These are phyloP conservation scores for Geotrichum siamense DNA, from an alignment of 1,139 yeast genomes.

Conservation along the genomic window DNA sequence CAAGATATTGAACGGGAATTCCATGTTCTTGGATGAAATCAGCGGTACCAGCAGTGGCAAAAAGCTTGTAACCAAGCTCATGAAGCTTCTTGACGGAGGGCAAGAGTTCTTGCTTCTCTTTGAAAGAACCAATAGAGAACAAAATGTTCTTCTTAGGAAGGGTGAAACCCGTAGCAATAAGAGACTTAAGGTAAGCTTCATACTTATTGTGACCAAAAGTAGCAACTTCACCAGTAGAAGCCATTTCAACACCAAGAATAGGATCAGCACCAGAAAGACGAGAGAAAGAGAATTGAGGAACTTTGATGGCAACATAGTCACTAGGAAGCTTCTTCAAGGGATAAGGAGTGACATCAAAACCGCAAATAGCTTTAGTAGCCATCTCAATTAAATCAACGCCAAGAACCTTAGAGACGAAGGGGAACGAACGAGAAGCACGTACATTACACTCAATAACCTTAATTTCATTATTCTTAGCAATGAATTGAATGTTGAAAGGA, in stretches of 20 bases:
- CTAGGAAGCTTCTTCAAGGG: conserved; percentile 85
- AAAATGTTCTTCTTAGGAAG: conserved; percentile 92
- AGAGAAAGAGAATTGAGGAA: conserved; percentile 96
- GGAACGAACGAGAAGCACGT: conserved; percentile 98
- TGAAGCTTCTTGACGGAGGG: conserved; percentile 78
- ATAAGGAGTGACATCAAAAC: conserved; percentile 77
- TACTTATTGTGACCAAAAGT: conserved; percentile 92
- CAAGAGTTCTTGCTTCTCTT: conserved; percentile 88
- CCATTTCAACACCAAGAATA: conserved; percentile 98
- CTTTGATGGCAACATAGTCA: conserved; percentile 94
- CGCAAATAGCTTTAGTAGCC: conserved; percentile 96
- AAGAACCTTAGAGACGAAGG: conserved; percentile 95
- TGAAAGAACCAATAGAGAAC: conserved; percentile 93
- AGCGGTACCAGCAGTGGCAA: conserved; percentile 98
- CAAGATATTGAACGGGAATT: conserved; percentile 90
- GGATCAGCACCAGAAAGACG: conserved; percentile 99
- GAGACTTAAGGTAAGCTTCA: conserved; percentile 93
- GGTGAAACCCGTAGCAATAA: conserved; percentile 90
- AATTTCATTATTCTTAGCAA: conserved; percentile 49
- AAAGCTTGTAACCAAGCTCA: conserved; percentile 80
- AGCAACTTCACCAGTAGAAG: conserved; percentile 99
- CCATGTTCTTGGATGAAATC: conserved; percentile 95
- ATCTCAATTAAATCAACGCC: conserved; percentile 95
- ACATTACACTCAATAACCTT: conserved; percentile 98
- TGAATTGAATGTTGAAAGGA: conserved; percentile 97